Evolutionary conservation across 495 filamentous ascomycete genomes (phyloP), one percentile per base, ranked within the genome.

Genomic region (Mytilinidion resinicola): DNA sequence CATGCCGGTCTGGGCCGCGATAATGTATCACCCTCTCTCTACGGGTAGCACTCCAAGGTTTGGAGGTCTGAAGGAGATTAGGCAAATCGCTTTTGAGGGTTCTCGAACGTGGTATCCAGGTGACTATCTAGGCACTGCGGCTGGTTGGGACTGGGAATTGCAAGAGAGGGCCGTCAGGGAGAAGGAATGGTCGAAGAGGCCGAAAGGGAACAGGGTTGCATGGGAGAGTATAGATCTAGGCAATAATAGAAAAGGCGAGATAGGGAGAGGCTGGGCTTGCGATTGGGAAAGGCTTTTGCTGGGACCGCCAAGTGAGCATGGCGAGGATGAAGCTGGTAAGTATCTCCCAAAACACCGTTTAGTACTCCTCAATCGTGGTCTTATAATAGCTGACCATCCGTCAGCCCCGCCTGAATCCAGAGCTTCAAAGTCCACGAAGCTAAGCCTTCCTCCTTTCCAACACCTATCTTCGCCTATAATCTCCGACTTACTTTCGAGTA

Each of bases 1-100:
- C 33, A 71, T 79, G 19, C 84, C 90, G 0, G 74, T 97, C 37
- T 98, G 93, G 93, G 88, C 92, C 65, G 79, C 82, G 14, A 65
- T 98, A 11, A 85, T 96, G 81, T 88, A 88, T 66, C 92, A 88
- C 66, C 90, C 91, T 0, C 76, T 95, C 1, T 89, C 87, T 3
- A 85, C 84, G 10, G 88, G 89, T 21, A 82, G 87, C 1, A 90
- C 87, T 46, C 83, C 88, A 9, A 78, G 86, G 33, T 90, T 96
- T 63, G 92, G 90, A 15, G 92, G 93, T 3, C 62, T 96, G 30
- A 78, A 87, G 25, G 85, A 97, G 69, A 77, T 83, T 52, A 77
- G 85, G 54, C 95, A 98, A 70, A 75, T 96, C 36, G 75, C 83
- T 9, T 96, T 95, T 67, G 90, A 96, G 69, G 78, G 82, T n/a